phyloP scores from a whole-genome alignment of 139 green algal species.

The Trebouxia sp. region DNA sequence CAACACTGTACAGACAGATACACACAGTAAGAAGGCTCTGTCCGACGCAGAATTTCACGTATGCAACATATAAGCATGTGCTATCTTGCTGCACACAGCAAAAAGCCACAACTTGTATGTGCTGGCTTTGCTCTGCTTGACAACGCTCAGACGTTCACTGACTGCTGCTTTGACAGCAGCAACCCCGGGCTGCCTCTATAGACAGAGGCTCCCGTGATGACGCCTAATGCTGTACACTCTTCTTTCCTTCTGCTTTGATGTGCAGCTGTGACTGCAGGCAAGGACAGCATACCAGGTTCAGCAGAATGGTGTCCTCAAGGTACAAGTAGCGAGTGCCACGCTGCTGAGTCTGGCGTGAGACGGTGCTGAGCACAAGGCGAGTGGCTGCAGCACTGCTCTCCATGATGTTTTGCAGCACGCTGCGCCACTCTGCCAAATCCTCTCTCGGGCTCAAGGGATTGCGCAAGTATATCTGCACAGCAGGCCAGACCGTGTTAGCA shows the following conservation, averaged over 20 bases:
- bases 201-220: too few relatives aligned
- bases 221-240: not conserved
- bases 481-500: not conserved
- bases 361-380: slow-evolving; percentile 1
- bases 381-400: slow-evolving; percentile 11
- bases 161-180: too few relatives aligned
- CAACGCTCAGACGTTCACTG: too few relatives aligned
- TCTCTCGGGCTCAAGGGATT: slow-evolving; percentile 17
- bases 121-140: too few relatives aligned
- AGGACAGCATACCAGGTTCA: not conserved
- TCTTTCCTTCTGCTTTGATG: not conserved
- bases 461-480: slow-evolving; percentile 29
- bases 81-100: too few relatives aligned
- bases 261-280: not conserved
- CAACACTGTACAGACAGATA: too few relatives aligned
- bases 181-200: too few relatives aligned
- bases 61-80: too few relatives aligned
- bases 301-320: not conserved
- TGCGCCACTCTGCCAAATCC: slow-evolving; percentile 34
- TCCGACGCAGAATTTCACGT: too few relatives aligned
- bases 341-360: not conserved
- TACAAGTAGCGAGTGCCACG: not conserved
- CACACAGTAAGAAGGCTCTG: too few relatives aligned
- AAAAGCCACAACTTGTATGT: too few relatives aligned
- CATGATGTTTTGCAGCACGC: slow-evolving; percentile 18